Conservation (phyloP, 2,329 filamentous ascomycete genomes). For the Onygenales sp. region DNA sequence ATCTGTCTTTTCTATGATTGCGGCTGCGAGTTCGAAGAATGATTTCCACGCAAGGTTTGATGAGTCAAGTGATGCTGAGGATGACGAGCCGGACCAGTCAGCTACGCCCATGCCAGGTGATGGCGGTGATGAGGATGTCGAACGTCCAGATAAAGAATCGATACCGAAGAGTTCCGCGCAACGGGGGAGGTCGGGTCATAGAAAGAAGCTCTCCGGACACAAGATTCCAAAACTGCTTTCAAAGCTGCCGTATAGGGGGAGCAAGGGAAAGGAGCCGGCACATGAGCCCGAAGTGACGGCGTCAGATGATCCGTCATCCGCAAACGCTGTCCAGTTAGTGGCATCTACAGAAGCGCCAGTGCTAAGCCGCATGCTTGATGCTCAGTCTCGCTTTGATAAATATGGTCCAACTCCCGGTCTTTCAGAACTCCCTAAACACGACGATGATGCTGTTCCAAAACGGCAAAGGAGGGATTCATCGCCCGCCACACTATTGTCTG, state of each 20-base stretch:
- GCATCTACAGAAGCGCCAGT: constrained; percentile 54
- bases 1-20: constrained; percentile 87
- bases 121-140: background rate
- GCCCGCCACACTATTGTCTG: constrained; percentile 52
- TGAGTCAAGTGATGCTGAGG: constrained; percentile 72
- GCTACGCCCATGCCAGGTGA: constrained; percentile 5
- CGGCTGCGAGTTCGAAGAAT: constrained; percentile 71
- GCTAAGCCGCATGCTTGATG: constrained; percentile 69
- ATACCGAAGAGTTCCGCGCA: background rate
- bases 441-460: constrained; percentile 6
- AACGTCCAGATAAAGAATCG: background rate
- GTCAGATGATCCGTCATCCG: constrained; percentile 11
- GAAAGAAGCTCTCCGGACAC: constrained; percentile 54
- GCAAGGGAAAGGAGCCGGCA: constrained; percentile 18
- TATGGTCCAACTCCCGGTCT: constrained; percentile 3
- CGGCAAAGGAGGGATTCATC: constrained; percentile 39
- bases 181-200: constrained; percentile 28
- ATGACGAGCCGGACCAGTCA: constrained; percentile 16
- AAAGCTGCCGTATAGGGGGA: constrained; percentile 34
- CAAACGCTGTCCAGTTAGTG: constrained; percentile 6
- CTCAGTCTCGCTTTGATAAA: constrained; percentile 50
- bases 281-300: constrained; percentile 10
- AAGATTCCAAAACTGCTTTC: constrained; percentile 57
- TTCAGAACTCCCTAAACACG: background rate
- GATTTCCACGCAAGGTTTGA: constrained; percentile 78